Conservation (phyloP, 2,329 filamentous ascomycete genomes). For the Celoporthe dispersa region DNA sequence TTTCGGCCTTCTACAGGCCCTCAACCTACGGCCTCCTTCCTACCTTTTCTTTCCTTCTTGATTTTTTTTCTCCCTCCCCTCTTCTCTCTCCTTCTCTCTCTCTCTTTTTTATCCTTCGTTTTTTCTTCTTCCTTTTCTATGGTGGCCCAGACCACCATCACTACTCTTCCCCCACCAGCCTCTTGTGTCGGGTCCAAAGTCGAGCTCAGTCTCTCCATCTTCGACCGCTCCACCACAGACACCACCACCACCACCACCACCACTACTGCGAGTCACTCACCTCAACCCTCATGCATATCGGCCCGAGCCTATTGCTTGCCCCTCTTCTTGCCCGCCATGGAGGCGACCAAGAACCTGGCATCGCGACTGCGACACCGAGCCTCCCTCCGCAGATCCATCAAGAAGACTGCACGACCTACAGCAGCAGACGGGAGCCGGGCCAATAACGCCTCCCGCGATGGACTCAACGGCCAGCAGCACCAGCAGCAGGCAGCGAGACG, state of each 20-base stretch:
- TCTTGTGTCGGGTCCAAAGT: neutral
- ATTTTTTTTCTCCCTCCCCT: no score
- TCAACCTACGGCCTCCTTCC: neutral
- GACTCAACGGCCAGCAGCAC: neutral
- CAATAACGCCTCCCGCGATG: neutral
- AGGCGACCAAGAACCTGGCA: slow-evolving; percentile 30
- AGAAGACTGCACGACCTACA: slow-evolving; percentile 3
- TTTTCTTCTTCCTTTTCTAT: neutral
- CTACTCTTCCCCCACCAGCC: neutral
- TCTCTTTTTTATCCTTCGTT: neutral
- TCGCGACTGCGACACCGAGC: slow-evolving; percentile 25
- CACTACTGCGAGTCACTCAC: slow-evolving; percentile 6
- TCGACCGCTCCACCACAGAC: slow-evolving; percentile 4
- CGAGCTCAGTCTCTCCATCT: neutral
- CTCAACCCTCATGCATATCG: slow-evolving; percentile 24
- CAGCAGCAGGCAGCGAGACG: neutral
- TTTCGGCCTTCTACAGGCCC: neutral
- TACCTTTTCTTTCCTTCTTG: neutral
- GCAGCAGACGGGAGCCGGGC: neutral
- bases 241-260: neutral
- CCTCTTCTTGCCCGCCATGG: slow-evolving; percentile 28
- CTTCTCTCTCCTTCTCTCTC: neutral
- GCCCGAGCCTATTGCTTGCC: slow-evolving; percentile 1
- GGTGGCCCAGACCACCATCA: neutral
- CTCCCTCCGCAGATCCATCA: slow-evolving; percentile 25